phyloP scores from a whole-genome alignment of 225 moss, liverwort and hornwort genomes.

The Physcomitrium patens region DNA sequence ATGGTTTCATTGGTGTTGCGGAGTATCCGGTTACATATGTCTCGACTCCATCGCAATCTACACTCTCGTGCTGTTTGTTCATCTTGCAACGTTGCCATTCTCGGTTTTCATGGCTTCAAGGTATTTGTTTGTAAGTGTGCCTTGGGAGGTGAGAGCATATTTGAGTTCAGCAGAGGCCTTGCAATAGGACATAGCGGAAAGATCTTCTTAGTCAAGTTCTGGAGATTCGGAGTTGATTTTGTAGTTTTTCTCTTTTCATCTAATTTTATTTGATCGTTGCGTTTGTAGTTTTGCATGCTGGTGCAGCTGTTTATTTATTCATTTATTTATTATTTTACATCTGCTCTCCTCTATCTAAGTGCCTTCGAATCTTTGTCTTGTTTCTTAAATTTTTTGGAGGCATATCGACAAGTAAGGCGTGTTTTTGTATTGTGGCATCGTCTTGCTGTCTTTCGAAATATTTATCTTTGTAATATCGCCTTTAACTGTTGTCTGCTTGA shows the following conservation, averaged over 20 bases:
- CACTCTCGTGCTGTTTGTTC: no score
- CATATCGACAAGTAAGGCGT: not conserved
- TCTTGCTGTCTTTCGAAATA: not conserved
- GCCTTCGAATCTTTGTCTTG: constrained; percentile 7
- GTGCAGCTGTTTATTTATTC: not conserved
- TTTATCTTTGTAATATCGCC: not conserved
- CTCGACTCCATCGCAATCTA: no score
- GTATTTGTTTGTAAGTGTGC: no score
- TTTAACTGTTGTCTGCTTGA: not conserved
- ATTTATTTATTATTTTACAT: not conserved
- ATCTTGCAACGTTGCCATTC: no score
- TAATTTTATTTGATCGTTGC: not conserved
- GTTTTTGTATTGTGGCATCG: not conserved
- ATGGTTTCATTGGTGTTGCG: no score
- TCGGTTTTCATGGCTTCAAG: no score
- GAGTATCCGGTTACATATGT: no score
- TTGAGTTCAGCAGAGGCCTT: no score
- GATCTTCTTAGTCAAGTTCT: no score
- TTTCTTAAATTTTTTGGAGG: not conserved
- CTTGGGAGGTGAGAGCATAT: no score
- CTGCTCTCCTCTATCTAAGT: not conserved
- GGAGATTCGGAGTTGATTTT: not conserved
- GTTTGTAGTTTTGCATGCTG: not conserved
- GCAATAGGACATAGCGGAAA: no score
- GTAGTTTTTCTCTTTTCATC: not conserved